Conservation (phyloP, 192 early-diverging fungal genomes). For the Backusella circina region DNA sequence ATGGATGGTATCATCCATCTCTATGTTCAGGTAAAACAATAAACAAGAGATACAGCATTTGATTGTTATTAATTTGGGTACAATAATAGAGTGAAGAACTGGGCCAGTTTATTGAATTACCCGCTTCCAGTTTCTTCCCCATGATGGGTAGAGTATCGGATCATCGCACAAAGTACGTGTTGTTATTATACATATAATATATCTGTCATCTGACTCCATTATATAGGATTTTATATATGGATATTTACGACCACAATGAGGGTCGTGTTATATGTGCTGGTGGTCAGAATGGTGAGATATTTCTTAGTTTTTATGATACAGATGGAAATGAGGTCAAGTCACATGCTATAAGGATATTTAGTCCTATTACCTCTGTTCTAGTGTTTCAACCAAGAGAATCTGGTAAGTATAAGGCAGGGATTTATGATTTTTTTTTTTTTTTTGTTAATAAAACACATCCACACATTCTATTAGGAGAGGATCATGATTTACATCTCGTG, state of each 20-base stretch:
- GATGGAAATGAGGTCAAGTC: constrained; percentile 21
- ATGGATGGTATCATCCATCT: constrained; percentile 35
- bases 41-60: not conserved
- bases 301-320: constrained; percentile 27
- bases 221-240: constrained; percentile 28
- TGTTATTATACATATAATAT: not conserved
- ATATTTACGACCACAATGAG: constrained; percentile 18
- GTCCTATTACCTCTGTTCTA: constrained; percentile 33
- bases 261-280: constrained; percentile 29
- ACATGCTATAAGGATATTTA: constrained; percentile 26
- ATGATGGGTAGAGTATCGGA: constrained; percentile 23
- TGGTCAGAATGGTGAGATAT: constrained; percentile 35
- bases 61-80: not conserved
- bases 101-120: constrained; percentile 20
- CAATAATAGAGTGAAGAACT: not conserved
- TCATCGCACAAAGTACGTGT: constrained; percentile 15
- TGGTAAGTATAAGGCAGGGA: not conserved
- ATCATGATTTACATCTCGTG: constrained; percentile 40
- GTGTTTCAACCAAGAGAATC: constrained; percentile 23
- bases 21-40: constrained; percentile 34
- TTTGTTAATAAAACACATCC: too few relatives aligned
- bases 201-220: not conserved
- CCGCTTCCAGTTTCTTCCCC: constrained; percentile 15
- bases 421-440: too few relatives aligned
- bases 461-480: not conserved